Evolutionary conservation across 805 yeast species (phyloP).

Genomic region (Kodamaea restingae): DNA sequence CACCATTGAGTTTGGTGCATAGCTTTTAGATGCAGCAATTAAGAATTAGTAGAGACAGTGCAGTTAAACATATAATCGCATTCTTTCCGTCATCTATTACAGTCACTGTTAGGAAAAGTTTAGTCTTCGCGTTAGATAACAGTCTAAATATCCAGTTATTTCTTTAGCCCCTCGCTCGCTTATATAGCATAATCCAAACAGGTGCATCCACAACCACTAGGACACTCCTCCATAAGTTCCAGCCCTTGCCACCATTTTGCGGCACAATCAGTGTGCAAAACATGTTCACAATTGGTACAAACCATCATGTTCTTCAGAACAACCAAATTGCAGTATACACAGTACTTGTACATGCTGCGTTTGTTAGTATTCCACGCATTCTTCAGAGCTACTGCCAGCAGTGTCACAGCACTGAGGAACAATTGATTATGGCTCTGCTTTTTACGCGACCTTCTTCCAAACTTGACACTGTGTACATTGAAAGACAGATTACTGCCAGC

Average conservation of each 20-base stretch:
- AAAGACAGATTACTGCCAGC: constrained; percentile 16
- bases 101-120: too few species aligned
- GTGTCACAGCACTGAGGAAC: constrained; percentile 23
- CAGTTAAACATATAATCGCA: too few species aligned
- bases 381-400: constrained; percentile 18
- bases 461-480: constrained; percentile 33
- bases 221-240: constrained; percentile 41
- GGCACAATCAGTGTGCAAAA: constrained; percentile 76
- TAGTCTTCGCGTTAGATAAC: too few species aligned
- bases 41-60: too few species aligned
- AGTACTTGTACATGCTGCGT: constrained; percentile 36
- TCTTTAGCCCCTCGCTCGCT: too few species aligned
- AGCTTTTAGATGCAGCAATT: too few species aligned
- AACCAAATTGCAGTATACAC: constrained; percentile 63
- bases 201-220: constrained; percentile 81
- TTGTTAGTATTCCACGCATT: constrained; percentile 32
- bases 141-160: too few species aligned
- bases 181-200: constrained; percentile 42
- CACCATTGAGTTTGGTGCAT: too few species aligned
- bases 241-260: constrained; percentile 65
- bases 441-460: constrained; percentile 25
- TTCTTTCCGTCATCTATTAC: too few species aligned
- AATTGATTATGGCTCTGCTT: constrained; percentile 17
- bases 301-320: constrained; percentile 58
- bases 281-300: constrained; percentile 75